These are phyloP conservation scores for Spergularia marina DNA, from an alignment of 148 eudicot genomes.

Conservation along the genomic window DNA sequence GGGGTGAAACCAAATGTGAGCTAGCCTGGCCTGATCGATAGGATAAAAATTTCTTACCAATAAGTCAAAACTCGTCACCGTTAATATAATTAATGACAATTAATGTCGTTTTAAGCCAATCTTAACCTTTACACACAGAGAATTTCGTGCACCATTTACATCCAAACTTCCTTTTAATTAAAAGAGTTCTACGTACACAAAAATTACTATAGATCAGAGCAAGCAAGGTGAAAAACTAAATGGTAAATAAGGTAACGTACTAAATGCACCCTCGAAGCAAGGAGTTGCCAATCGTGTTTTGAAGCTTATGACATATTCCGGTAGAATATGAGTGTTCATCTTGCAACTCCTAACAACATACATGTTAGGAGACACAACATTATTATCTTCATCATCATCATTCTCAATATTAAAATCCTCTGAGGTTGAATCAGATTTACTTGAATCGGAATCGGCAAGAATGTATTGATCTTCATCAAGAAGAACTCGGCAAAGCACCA, in stretches of 20 bases:
- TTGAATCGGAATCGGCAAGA: slow-evolving; percentile 35
- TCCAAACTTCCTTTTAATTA: too few relatives aligned
- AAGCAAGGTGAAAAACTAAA: too few relatives aligned
- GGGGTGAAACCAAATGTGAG: too few relatives aligned
- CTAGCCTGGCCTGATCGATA: too few relatives aligned
- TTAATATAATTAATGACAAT: background rate
- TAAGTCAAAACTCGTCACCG: too few relatives aligned
- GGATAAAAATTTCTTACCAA: too few relatives aligned
- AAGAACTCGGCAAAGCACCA: slow-evolving; percentile 63
- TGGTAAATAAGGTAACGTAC: slow-evolving; percentile 7
- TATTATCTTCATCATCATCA: slow-evolving; percentile 41
- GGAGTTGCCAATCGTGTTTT: slow-evolving; percentile 22
- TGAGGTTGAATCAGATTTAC: slow-evolving; percentile 43
- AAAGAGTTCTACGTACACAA: too few relatives aligned
- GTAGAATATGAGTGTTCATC: slow-evolving; percentile 76
- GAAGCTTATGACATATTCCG: slow-evolving; percentile 60
- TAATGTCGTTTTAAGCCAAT: too few relatives aligned
- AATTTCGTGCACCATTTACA: too few relatives aligned
- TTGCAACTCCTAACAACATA: slow-evolving; percentile 52
- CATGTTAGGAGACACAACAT: slow-evolving; percentile 33
- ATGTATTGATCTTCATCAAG: slow-evolving; percentile 41
- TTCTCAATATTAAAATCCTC: slow-evolving; percentile 52
- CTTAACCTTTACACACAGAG: too few relatives aligned
- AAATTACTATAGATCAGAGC: too few relatives aligned
- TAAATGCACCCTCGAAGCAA: slow-evolving; percentile 26